Evolutionary conservation across 2,329 filamentous ascomycete genomes (phyloP), one percentile per base, ranked within the genome.

Genomic region (Calycina herbarum): DNA sequence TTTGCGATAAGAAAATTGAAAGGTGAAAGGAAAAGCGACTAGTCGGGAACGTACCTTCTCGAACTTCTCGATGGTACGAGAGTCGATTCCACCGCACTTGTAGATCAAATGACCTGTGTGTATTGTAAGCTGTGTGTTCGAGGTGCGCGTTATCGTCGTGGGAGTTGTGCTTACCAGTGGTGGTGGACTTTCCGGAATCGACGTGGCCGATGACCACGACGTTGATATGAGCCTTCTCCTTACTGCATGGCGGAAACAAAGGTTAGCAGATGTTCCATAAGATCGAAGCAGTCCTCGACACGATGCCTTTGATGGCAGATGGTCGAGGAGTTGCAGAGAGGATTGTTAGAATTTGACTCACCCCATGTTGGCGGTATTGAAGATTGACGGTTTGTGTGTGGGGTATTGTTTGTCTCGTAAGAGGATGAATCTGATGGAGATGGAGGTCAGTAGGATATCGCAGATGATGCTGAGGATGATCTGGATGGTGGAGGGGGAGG

Each of bases 41-140:
- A 64, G 45, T 59, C 59, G 17, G 42, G 59, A 42, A 62, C 88
- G 81, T 84, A 96, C 93, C 93, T 99, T 99, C 94, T 99, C 95
- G 90, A 99, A 99, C 92, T 99, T 99, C 91, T 99, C 95, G 82
- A 99, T 99, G 84, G 94, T 98, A 93, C 95, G 94, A 89, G 94
- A 93, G 92, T 99, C 95, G 81, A 98, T 99, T 93, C 95, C 95
- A 91, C 95, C 95, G 88, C 95, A 98, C 91, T 99, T 94, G 93
- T 98, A 98, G 92, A 99, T 98, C 89, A 99, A 90, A 87, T 94
- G 89, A 83, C 89, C 88, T 77, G 83, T 91, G 81, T 68, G 51
- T 62, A 64, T 67, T 73, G 57, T 74, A 64, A 72, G 67, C 68
- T 45, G n/a, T 33, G 59, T 63, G 63, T 66, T 60, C 62, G 61